Evolutionary conservation across 495 filamentous ascomycete genomes (phyloP).

Genomic region (Pyrenopolyporus hunteri): DNA sequence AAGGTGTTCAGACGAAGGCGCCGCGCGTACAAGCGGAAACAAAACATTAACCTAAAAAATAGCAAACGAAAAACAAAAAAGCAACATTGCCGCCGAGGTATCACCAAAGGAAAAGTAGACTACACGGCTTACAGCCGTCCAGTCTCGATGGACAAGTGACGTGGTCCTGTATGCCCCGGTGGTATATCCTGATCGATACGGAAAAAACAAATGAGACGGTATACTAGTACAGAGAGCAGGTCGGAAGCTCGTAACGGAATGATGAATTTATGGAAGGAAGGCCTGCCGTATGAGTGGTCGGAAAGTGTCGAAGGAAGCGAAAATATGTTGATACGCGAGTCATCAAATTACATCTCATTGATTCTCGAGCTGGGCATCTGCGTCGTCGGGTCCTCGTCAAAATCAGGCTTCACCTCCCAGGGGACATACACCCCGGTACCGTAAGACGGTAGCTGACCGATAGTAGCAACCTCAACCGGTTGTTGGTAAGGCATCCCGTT

Average conservation of each 20-base stretch:
- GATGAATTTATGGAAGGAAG: conserved; percentile 17
- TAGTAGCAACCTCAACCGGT: conserved; percentile 50
- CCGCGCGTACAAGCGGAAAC: conserved; percentile 5
- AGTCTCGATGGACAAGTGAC: conserved; percentile 7
- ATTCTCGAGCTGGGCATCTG: conserved; percentile 57
- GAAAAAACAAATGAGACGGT: conserved; percentile 25
- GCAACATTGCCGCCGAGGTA: conserved; percentile 4
- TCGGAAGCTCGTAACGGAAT: conserved; percentile 26
- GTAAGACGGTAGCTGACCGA: conserved; percentile 46
- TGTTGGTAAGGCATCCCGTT: conserved; percentile 50
- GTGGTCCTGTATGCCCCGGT: conserved; percentile 24
- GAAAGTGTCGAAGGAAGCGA: conserved; percentile 14
- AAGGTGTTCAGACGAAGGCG: background rate
- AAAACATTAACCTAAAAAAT: background rate
- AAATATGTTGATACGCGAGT: conserved; percentile 5
- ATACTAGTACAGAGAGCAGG: conserved; percentile 27
- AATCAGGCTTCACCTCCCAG: conserved; percentile 54
- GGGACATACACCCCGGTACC: conserved; percentile 43
- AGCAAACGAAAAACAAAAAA: conserved; percentile 6
- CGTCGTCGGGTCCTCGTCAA: conserved; percentile 48
- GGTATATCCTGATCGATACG: conserved; percentile 28
- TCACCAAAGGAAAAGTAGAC: conserved; percentile 20
- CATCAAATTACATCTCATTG: conserved; percentile 46
- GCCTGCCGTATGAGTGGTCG: background rate
- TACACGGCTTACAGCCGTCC: background rate